These are phyloP conservation scores for Fonsecaea monophora DNA, from an alignment of 2,329 filamentous ascomycete genomes.

Conservation along the genomic window DNA sequence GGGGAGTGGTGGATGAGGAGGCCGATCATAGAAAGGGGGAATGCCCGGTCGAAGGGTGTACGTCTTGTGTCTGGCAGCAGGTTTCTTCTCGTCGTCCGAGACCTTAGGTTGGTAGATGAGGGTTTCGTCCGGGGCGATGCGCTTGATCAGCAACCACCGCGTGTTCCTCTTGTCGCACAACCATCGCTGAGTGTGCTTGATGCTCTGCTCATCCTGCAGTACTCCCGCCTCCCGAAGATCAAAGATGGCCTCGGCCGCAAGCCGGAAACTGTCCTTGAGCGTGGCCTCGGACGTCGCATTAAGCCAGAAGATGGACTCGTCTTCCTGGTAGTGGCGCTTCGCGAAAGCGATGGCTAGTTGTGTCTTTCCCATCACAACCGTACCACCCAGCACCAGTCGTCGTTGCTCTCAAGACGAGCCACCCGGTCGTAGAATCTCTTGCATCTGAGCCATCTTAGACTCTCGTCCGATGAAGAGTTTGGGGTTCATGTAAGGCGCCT, in stretches of 20 bases:
- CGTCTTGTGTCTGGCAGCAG: neutral
- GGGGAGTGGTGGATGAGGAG: conserved; percentile 47
- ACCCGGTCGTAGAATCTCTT: conserved; percentile 2
- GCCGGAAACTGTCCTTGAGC: conserved; percentile 31
- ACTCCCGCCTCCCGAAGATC: no score
- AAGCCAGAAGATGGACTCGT: conserved; percentile 54
- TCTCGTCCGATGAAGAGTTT: conserved; percentile 9
- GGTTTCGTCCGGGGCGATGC: conserved; percentile 39
- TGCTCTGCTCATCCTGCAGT: no score
- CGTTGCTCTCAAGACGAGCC: conserved; percentile 3
- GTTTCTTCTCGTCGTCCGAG: neutral
- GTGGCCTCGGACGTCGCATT: conserved; percentile 49
- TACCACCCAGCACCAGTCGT: conserved; percentile 46
- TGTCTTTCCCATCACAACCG: conserved; percentile 55
- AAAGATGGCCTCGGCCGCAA: no score
- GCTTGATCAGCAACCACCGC: neutral
- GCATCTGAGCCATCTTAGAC: neutral
- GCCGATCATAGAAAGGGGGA: conserved; percentile 43
- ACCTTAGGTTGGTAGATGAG: conserved; percentile 22
- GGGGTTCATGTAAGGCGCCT: conserved; percentile 3
- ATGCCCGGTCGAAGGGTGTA: conserved; percentile 28
- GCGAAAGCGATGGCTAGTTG: conserved; percentile 51
- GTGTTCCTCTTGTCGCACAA: no score
- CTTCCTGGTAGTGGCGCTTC: conserved; percentile 45
- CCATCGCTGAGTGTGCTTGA: no score